phyloP scores from a whole-genome alignment of 495 filamentous ascomycete species.

The Polyplosphaeria fusca region DNA sequence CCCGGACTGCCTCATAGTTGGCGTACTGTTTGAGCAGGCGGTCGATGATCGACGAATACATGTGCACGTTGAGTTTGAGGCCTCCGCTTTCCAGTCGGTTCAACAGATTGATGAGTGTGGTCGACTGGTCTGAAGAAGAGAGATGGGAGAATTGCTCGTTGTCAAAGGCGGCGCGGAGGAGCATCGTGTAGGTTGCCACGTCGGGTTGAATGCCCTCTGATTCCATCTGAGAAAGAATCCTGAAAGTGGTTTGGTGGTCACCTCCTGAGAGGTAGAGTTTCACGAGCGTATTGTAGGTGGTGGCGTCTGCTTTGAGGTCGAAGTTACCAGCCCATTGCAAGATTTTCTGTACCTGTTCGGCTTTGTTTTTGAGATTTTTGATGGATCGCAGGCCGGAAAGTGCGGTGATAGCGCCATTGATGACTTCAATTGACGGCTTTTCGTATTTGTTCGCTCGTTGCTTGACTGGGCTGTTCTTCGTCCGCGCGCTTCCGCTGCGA shows the following conservation, averaged over 20 bases:
- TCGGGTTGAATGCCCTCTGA: conserved; percentile 46
- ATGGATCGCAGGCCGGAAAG: conserved; percentile 39
- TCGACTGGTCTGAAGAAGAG: conserved; percentile 39
- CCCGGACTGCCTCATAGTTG: conserved; percentile 53
- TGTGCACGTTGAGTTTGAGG: conserved; percentile 53
- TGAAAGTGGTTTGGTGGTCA: conserved; percentile 39
- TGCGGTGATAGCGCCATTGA: conserved; percentile 60
- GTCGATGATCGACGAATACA: conserved; percentile 64
- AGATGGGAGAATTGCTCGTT: conserved; percentile 30
- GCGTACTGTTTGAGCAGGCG: conserved; percentile 49
- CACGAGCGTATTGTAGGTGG: conserved; percentile 69
- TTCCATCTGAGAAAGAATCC: conserved; percentile 52
- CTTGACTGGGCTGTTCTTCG: neutral
- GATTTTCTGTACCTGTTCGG: conserved; percentile 44
- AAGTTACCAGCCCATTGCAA: conserved; percentile 58
- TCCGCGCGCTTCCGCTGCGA: conserved; percentile 1
- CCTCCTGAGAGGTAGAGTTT: conserved; percentile 50
- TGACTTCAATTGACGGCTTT: conserved; percentile 55
- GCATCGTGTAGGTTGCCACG: conserved; percentile 53
- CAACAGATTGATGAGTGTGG: conserved; percentile 47
- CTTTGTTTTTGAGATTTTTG: conserved; percentile 33
- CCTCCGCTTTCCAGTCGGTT: conserved; percentile 51
- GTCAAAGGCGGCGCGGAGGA: conserved; percentile 51
- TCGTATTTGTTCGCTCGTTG: conserved; percentile 26
- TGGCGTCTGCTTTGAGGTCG: conserved; percentile 56